Conservation (phyloP, 2,329 filamentous ascomycete species). For the Penicillium sp. region DNA sequence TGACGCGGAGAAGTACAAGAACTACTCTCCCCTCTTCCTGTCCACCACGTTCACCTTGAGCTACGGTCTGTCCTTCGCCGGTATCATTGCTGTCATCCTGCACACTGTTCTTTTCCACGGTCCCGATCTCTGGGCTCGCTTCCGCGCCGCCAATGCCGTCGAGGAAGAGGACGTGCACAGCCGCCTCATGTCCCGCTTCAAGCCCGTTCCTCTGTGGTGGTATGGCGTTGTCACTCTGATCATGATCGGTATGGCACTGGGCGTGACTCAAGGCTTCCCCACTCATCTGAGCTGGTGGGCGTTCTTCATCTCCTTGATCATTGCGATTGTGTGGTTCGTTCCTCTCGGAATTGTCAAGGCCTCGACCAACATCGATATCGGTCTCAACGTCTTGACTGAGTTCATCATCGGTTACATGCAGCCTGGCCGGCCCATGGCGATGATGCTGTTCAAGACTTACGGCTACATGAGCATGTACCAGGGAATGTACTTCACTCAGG, state of each 20-base stretch:
- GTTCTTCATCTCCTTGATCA: conserved; percentile 66
- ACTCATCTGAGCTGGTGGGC: conserved; percentile 74
- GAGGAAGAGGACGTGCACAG: conserved; percentile 58
- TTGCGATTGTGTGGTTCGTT: conserved; percentile 65
- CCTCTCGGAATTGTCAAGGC: conserved; percentile 67
- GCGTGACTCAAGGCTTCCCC: conserved; percentile 55
- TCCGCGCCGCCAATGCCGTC: conserved; percentile 55
- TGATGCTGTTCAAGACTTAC: conserved; percentile 80
- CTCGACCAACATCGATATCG: conserved; percentile 66
- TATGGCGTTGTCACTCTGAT: conserved; percentile 51
- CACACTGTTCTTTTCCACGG: conserved; percentile 69
- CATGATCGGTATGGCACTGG: conserved; percentile 55
- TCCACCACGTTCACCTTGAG: conserved; percentile 71
- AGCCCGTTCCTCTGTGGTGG: conserved; percentile 61
- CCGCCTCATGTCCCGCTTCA: conserved; percentile 60
- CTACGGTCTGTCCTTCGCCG: conserved; percentile 73
- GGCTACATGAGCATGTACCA: conserved; percentile 70
- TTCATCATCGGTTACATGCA: conserved; percentile 74
- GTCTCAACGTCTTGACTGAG: conserved; percentile 73
- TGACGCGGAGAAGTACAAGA: conserved; percentile 64
- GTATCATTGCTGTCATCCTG: conserved; percentile 68
- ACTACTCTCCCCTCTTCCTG: conserved; percentile 63
- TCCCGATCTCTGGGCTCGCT: conserved; percentile 65
- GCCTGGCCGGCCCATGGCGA: conserved; percentile 68
- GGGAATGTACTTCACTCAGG: conserved; percentile 65